Base-by-base conservation (phyloP, 2,329 filamentous ascomycete species). In the Huntiella moniliformis region DNA sequence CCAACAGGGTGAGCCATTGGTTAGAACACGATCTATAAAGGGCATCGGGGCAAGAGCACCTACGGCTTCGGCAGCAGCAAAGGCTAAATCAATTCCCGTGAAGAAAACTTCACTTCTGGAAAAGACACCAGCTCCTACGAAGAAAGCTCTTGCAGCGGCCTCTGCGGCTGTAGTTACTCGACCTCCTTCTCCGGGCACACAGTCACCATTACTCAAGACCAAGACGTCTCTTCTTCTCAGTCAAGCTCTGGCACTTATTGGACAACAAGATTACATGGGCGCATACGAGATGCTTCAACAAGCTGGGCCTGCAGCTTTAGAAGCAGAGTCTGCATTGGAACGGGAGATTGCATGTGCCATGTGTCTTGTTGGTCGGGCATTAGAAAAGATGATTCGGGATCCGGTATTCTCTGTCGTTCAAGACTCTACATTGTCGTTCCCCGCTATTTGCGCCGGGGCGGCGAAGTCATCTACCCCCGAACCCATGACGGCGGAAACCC, bases 341-440 rank as follows among this genome's bases (percentile, higher is more conserved):
- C 74, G 48, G 71, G 44, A 76, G 35, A 67, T 83, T 46, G 68
- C 74, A 8, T 74, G 73, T 48, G 82, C 81, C 15, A 75, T 75
- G 45, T 74, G 79, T 39, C 70, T 82, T 38, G 66, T 85, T 50
- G 69, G 74, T 12, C 71, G 80, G 58, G 81, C 78, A 51, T 67
- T 81, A 54, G 74, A 79, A 40, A 71, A 79, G 55, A 82, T 94
- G 66, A 71, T 77, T 10, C 71, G 73, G 4, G 83, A 94, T 59
- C 79, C 87, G 2, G 80, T 91, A 3, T 92, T 88, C 59, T 92
- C 84, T 13, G 82, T 88, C 7, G 71, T 96, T 12, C 83, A 88
- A 39, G 91, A 98, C 55, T 95, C 91, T 0, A 94, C 86, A 0
- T 77, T 95, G 18, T 92, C 86, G 0, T 80, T 88, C 50, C 85